These are phyloP conservation scores for Nicotiana tomentosiformis DNA, from an alignment of 257 asterid genomes.

Conservation along the genomic window DNA sequence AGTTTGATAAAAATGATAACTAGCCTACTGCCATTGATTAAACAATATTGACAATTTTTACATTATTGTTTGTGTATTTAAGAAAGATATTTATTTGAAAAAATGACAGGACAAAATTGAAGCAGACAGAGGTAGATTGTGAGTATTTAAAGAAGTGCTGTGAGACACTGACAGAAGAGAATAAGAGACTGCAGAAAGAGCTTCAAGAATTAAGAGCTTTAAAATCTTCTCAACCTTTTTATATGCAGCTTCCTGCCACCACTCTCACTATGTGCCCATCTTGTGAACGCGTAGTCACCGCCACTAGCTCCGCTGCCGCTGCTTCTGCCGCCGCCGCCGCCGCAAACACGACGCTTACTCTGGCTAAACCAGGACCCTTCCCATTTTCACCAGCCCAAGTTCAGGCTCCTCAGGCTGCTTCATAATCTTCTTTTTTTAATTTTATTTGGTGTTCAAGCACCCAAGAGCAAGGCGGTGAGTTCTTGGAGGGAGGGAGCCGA, in stretches of 20 bases:
- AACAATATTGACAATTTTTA: background rate
- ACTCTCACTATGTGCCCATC: slow-evolving; percentile 95
- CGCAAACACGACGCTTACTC: slow-evolving; percentile 12
- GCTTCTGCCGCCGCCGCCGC: background rate
- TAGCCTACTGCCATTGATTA: too few relatives aligned
- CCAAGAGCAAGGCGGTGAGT: too few relatives aligned
- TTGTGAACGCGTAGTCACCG: slow-evolving; percentile 61
- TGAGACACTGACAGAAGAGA: slow-evolving; percentile 83
- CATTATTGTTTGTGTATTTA: background rate
- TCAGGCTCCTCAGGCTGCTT: slow-evolving; percentile 18
- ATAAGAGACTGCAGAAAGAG: slow-evolving; percentile 75
- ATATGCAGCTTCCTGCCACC: slow-evolving; percentile 86
- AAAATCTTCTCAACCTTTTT: slow-evolving; percentile 72
- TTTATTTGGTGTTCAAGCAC: too few relatives aligned
- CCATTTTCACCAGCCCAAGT: slow-evolving; percentile 22
- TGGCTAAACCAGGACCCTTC: slow-evolving; percentile 23
- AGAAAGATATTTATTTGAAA: background rate
- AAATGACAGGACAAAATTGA: slow-evolving; percentile 70
- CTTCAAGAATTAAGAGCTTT: slow-evolving; percentile 78
- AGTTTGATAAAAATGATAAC: too few relatives aligned
- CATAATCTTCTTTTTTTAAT: too few relatives aligned
- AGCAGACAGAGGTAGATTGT: slow-evolving; percentile 95
- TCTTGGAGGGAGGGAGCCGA: too few relatives aligned
- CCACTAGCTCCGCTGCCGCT: slow-evolving; percentile 20
- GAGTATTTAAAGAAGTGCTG: slow-evolving; percentile 85